Base-by-base conservation (phyloP, 2,329 filamentous ascomycete genomes). In the Drechslerella coelobrocha region DNA sequence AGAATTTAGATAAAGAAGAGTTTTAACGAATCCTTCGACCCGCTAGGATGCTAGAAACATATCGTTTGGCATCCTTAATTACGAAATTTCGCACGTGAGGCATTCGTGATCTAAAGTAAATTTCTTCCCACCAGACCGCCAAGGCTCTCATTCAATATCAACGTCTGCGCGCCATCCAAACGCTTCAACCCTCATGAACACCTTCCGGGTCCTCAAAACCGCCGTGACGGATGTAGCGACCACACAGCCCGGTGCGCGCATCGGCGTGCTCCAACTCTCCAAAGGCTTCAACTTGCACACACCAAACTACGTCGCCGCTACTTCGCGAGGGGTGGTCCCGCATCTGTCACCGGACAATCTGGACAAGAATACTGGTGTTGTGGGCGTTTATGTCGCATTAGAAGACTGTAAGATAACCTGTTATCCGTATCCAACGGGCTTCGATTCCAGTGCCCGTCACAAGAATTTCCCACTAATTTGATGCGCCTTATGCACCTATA, bases 341-440 rank as follows among this genome's bases (percentile, higher is more conserved):
- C 94, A 99, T 80, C 80, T 99, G 73, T 90, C 92, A 2, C 92
- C 92, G 39, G 94, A 99, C 81, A 89, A 89, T 72, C 82, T 94
- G 73, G 78, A 80, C 41, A 87, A 86, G 61, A 82, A 89, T 75
- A 87, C 88, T 0, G 78, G 84, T 3, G 82, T 95, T 68, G 81
- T 82, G 26, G 89, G 89, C 24, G 83, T 90, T 2, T 96, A 96
- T 77, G 82, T 94, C 76, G 90, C 89, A 0, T 81, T 97, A 26
- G 94, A 99, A 82, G 94, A 99, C 79, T 97, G 94, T 97, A 83
- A 79, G 89, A 53, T 29, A 24, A 61, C 73, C 56, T n/a, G 29
- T 17, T 51, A 29, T 10, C 12, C 23, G 31, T 23, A 23, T 55
- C 23, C 43, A 19, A 9, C 12, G 43, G 10, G 17, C 43, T 21